Percentiles rank a stretch among this genome's conserved stretches.
Evolutionary conservation across 1,139 yeast genomes (phyloP).

Genomic region (Debaryomyces coudertii): DNA sequence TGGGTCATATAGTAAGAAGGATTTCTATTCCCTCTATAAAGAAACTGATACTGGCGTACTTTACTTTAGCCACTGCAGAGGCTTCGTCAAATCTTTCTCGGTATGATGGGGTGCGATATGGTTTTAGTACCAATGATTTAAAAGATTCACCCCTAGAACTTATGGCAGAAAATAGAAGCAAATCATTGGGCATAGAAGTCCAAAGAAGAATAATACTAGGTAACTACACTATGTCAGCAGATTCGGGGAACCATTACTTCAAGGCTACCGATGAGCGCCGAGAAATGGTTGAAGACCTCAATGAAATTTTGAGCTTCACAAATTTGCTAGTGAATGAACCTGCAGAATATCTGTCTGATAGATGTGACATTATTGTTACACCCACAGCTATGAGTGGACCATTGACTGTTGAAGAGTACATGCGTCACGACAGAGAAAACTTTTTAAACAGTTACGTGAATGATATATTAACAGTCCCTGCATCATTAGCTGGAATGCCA

Average conservation of each 20-base stretch:
- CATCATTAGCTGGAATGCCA: conserved; percentile 91
- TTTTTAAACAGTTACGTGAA: conserved; percentile 70
- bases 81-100: conserved; percentile 91
- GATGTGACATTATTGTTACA: conserved; percentile 71
- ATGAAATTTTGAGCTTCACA: conserved; percentile 56
- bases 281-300: conserved; percentile 64
- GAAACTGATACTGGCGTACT: conserved; percentile 78
- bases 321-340: conserved; percentile 43
- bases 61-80: conserved; percentile 87
- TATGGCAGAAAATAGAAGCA: conserved; percentile 61
- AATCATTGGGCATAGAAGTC: conserved; percentile 80
- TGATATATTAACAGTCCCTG: conserved; percentile 87
- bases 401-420: conserved; percentile 50
- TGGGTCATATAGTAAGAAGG: conserved; percentile 60
- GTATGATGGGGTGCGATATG: conserved; percentile 89
- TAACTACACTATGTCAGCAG: conserved; percentile 77
- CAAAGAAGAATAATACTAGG: conserved; percentile 83
- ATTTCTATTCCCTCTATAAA: conserved; percentile 73
- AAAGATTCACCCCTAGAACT: conserved; percentile 35
- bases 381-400: conserved; percentile 75
- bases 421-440: conserved; percentile 33
- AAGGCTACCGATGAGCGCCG: conserved; percentile 75
- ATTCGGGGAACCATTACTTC: conserved; percentile 75
- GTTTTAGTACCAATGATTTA: conserved; percentile 39
- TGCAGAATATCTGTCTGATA: conserved; percentile 18